These are phyloP conservation scores for Amanita phalloides DNA, from an alignment of 768 basidiomycete species.

Conservation along the genomic window DNA sequence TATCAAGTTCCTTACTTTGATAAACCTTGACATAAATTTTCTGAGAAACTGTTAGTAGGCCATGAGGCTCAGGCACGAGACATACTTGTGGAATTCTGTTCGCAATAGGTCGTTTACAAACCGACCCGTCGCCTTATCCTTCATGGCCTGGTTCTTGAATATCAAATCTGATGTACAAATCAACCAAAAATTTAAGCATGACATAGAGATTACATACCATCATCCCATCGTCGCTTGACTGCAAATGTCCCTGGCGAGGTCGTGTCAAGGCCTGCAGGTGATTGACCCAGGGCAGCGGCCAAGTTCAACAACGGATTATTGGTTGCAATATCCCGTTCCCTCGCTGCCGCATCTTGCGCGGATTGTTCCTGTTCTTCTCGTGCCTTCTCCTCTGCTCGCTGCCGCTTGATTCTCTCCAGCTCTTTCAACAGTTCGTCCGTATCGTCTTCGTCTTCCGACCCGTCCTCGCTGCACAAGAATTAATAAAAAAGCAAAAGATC, in stretches of 20 bases:
- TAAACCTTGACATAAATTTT: slow-evolving; percentile 90
- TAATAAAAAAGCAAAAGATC: neutral
- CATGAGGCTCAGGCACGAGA: neutral
- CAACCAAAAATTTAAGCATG: slow-evolving; percentile 1
- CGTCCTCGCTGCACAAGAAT: slow-evolving; percentile 28
- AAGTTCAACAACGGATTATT: slow-evolving; percentile 86
- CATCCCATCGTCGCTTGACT: slow-evolving; percentile 93
- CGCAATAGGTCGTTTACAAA: slow-evolving; percentile 95
- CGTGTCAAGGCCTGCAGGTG: slow-evolving; percentile 57
- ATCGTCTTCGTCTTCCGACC: slow-evolving; percentile 78
- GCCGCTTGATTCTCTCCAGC: slow-evolving; percentile 96
- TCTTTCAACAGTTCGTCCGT: slow-evolving; percentile 91
- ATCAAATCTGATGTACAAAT: slow-evolving; percentile 58
- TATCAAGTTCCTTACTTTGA: slow-evolving; percentile 44
- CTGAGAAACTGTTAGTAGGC: slow-evolving; percentile 23
- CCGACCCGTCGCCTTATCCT: slow-evolving; percentile 54
- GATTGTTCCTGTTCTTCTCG: slow-evolving; percentile 70
- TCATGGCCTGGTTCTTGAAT: slow-evolving; percentile 94
- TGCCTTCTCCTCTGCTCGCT: slow-evolving; percentile 88
- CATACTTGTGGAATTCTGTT: slow-evolving; percentile 86
- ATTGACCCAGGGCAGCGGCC: slow-evolving; percentile 79
- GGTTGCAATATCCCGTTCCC: slow-evolving; percentile 79
- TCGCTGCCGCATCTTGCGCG: slow-evolving; percentile 42
- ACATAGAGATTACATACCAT: slow-evolving; percentile 42
- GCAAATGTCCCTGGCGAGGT: slow-evolving; percentile 77